phyloP scores from a whole-genome alignment of 352 stramenopile genomes.

The Phytopythium vexans region DNA sequence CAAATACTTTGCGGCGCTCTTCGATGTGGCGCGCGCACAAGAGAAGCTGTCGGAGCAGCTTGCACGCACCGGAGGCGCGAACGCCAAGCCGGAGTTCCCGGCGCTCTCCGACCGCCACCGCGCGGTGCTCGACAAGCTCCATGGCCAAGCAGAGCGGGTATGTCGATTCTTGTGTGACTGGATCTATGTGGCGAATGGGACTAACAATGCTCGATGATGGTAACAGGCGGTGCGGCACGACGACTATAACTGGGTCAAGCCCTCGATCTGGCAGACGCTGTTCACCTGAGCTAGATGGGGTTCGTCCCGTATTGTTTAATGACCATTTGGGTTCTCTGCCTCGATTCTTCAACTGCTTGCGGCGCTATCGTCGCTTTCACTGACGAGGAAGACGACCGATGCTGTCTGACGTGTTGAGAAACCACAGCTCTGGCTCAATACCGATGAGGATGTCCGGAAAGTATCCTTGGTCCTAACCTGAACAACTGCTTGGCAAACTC shows the following conservation, averaged over 20 bases:
- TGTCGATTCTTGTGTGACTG: constrained; percentile 1
- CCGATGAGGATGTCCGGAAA: too few relatives aligned
- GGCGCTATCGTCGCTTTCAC: too few relatives aligned
- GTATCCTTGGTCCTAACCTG: too few relatives aligned
- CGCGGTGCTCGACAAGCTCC: constrained; percentile 74
- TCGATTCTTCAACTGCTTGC: too few relatives aligned
- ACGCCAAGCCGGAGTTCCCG: constrained; percentile 28
- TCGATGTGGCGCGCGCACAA: constrained; percentile 90
- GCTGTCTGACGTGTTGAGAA: too few relatives aligned
- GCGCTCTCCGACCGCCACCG: constrained; percentile 61
- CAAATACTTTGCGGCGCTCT: constrained; percentile 96
- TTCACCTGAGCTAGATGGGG: constrained; percentile 46
- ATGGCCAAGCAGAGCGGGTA: constrained; percentile 76
- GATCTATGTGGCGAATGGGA: neutral
- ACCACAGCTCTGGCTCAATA: too few relatives aligned
- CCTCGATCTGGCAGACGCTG: constrained; percentile 86
- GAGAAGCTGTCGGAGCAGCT: constrained; percentile 79
- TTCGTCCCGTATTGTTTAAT: neutral
- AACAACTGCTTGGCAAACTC: too few relatives aligned
- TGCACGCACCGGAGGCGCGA: constrained; percentile 17
- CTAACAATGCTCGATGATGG: constrained; percentile 8
- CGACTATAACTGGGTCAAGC: constrained; percentile 94
- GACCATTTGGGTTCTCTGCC: too few relatives aligned
- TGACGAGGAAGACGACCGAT: too few relatives aligned
- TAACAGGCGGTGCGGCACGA: constrained; percentile 71